phyloP scores from a whole-genome alignment of 768 basidiomycete species.

The Lentinula lateritia region DNA sequence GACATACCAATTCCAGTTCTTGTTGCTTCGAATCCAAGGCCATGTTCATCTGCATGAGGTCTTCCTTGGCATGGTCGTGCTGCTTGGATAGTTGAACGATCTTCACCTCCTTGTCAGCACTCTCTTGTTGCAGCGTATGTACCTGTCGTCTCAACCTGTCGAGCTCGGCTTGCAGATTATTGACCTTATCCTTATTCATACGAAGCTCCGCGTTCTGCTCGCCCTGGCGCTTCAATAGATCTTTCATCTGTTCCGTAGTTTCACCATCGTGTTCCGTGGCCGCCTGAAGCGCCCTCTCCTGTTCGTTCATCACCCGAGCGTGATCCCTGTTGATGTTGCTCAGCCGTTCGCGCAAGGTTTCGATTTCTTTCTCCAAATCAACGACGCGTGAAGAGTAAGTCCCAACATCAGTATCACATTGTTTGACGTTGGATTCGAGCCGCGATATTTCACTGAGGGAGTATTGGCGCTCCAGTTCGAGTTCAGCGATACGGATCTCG shows the following conservation, averaged over 20 bases:
- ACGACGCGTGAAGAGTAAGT: conserved; percentile 41
- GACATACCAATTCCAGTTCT: conserved; percentile 79
- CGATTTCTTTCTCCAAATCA: conserved; percentile 45
- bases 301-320: conserved; percentile 42
- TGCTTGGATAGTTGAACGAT: conserved; percentile 69
- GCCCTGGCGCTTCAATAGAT: conserved; percentile 46
- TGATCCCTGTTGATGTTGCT: conserved; percentile 51
- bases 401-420: conserved; percentile 51
- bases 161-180: conserved; percentile 21
- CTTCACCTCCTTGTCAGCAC: conserved; percentile 80
- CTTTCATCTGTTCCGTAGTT: conserved; percentile 41
- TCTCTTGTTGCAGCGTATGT: conserved; percentile 71
- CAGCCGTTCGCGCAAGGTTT: conserved; percentile 51
- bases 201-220: conserved; percentile 48
- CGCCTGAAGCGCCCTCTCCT: conserved; percentile 39
- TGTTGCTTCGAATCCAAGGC: conserved; percentile 93
- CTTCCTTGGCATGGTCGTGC: conserved; percentile 64
- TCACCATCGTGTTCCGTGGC: conserved; percentile 41
- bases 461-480: conserved; percentile 53
- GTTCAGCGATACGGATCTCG: conserved; percentile 42
- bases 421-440: conserved; percentile 50
- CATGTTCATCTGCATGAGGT: conserved; percentile 80
- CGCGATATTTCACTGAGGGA: conserved; percentile 48
- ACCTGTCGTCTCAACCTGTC: conserved; percentile 57
- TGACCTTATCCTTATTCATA: conserved; percentile 43